A percentile compares a stretch with the other conserved stretches of the same genome.
Evolutionary conservation across 2,329 filamentous ascomycete species (phyloP).

Genomic region (Zymoseptoria brevis): DNA sequence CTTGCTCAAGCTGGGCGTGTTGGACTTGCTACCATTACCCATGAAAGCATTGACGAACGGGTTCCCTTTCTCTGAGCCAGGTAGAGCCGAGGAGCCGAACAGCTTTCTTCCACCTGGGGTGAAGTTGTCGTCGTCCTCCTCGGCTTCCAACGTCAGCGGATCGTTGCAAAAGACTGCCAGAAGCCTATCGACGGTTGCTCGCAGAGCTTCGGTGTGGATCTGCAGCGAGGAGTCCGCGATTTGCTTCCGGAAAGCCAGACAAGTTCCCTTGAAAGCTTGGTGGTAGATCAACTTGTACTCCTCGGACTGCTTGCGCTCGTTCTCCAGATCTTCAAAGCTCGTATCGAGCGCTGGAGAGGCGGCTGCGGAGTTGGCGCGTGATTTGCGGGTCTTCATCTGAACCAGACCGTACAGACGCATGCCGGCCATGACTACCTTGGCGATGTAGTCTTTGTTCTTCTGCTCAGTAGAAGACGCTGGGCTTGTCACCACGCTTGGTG

Average conservation of each 20-base stretch:
- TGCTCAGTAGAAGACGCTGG: conserved; percentile 13
- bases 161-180: conserved; percentile 41
- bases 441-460: conserved; percentile 43
- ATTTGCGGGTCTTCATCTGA: conserved; percentile 32
- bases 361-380: conserved; percentile 15
- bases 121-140: conserved; percentile 12
- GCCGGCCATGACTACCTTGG: conserved; percentile 45
- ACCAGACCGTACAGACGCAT: conserved; percentile 46
- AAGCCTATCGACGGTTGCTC: conserved; percentile 42
- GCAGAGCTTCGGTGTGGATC: conserved; percentile 35
- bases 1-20: conserved; percentile 10
- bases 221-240: conserved; percentile 33
- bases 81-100: conserved; percentile 18
- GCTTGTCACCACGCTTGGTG: conserved; percentile 4
- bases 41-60: conserved; percentile 10
- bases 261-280: conserved; percentile 43
- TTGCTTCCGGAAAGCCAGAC: conserved; percentile 40
- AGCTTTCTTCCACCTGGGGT: conserved; percentile 27
- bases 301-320: conserved; percentile 34
- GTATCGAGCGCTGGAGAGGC: conserved; percentile 13
- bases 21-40: conserved; percentile 7
- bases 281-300: conserved; percentile 48
- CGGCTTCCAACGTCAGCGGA: conserved; percentile 27
- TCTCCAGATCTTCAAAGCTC: conserved; percentile 13
- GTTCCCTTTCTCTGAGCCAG: conserved; percentile 3